Percentiles rank a stretch among this genome's conserved stretches.
phyloP scores from a whole-genome alignment of 2,329 filamentous ascomycete genomes.

The Calonectria hongkongensis region DNA sequence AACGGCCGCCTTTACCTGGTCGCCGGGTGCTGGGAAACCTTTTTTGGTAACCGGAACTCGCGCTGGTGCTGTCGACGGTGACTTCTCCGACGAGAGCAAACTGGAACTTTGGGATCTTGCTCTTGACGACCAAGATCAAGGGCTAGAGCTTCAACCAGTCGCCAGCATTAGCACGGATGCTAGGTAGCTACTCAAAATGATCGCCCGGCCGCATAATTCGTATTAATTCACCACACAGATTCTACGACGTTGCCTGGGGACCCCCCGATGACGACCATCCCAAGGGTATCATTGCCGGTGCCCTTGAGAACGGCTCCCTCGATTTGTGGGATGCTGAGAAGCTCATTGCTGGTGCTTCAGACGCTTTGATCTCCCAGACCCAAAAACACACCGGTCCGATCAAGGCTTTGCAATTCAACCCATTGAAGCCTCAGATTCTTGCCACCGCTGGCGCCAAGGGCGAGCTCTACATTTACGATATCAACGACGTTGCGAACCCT shows the following conservation, averaged over 20 bases:
- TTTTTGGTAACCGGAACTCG: constrained; percentile 94
- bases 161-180: constrained; percentile 91
- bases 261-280: constrained; percentile 86
- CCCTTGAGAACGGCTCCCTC: constrained; percentile 93
- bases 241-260: constrained; percentile 98
- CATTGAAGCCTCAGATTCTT: constrained; percentile 90
- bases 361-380: constrained; percentile 90
- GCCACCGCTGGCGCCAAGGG: constrained; percentile 96
- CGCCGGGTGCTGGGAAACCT: constrained; percentile 84
- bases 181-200: constrained; percentile 74
- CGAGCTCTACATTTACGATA: constrained; percentile 95
- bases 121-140: constrained; percentile 84
- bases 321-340: constrained; percentile 93
- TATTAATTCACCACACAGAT: constrained; percentile 72
- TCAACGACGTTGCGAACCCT: constrained; percentile 91
- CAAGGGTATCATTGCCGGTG: constrained; percentile 93
- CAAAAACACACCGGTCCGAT: constrained; percentile 94
- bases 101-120: constrained; percentile 96
- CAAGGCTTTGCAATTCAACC: constrained; percentile 98
- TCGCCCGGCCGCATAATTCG: constrained; percentile 32
- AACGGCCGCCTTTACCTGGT: constrained; percentile 98
- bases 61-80: constrained; percentile 94
- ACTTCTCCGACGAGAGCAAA: constrained; percentile 98
- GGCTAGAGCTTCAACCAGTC: constrained; percentile 89
- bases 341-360: constrained; percentile 74